Percentiles rank a stretch among this genome's conserved stretches.
Conservation (phyloP, 768 basidiomycete species). For the Phanerochaete carnosa region DNA sequence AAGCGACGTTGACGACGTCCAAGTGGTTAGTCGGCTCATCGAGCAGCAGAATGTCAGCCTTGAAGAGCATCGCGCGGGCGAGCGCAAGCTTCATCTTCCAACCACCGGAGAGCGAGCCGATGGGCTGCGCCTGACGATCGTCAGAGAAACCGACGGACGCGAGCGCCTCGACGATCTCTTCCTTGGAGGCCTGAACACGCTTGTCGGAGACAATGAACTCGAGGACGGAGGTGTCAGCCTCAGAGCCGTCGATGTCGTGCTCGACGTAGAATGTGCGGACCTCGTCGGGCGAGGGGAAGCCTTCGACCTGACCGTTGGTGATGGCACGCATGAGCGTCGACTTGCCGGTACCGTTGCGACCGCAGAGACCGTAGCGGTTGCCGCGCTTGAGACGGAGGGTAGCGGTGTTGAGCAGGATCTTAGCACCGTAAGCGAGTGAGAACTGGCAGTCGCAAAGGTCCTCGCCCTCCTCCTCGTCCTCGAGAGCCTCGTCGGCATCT, state of each 20-base stretch:
- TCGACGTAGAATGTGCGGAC: constrained; percentile 99
- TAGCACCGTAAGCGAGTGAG: constrained; percentile 98
- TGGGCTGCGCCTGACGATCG: constrained; percentile 80
- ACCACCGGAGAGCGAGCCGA: constrained; percentile 93
- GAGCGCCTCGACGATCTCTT: constrained; percentile 77
- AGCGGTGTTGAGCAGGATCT: constrained; percentile 96
- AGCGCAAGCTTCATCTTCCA: constrained; percentile 99
- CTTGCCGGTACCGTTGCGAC: constrained; percentile 98
- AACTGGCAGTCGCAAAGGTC: constrained; percentile 99
- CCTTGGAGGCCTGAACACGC: constrained; percentile 67
- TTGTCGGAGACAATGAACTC: constrained; percentile 85
- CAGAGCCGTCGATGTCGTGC: constrained; percentile 97
- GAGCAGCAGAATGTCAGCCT: constrained; percentile 93
- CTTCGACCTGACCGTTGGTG: constrained; percentile 94
- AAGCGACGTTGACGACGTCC: constrained; percentile 96
- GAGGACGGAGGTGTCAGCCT: constrained; percentile 87
- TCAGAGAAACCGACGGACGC: constrained; percentile 90
- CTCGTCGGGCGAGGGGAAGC: constrained; percentile 95
- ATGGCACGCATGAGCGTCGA: constrained; percentile 92
- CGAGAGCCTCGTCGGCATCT: constrained; percentile 62
- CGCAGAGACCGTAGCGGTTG: constrained; percentile 97
- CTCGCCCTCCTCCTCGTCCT: constrained; percentile 97
- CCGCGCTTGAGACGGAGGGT: constrained; percentile 97
- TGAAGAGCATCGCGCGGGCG: constrained; percentile 96
- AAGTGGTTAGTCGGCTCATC: constrained; percentile 98